Base-by-base conservation (phyloP, 1,284 basidiomycete genomes). In the Rhodofomes roseus region DNA sequence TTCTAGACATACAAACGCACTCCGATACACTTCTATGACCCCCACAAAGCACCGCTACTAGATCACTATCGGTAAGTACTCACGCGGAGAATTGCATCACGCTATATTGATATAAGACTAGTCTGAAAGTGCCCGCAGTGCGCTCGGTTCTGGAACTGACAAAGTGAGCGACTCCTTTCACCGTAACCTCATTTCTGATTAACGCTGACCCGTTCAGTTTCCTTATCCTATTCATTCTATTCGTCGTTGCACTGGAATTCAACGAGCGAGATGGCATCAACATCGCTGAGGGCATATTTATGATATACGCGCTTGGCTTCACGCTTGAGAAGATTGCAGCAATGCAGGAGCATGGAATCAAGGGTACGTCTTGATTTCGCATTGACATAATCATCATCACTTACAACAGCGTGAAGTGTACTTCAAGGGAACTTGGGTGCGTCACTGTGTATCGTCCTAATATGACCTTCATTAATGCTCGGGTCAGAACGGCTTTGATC, bases 11-110 rank as follows among this genome's bases (percentile, higher is more conserved):
- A 97, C 76, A 97, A 97, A 77, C 85, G 89, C 55, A 92, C 86
- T 36, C 94, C 95, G 1, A 85, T 97, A 39, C 92, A 95, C 73
- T 92, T 96, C 68, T 97, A 97, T 73, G 94, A 98, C 70, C 95
- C 95, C 1, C 88, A 93, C 70, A 93, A 87, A 70, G 95, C 95
- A 0, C 94, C 95, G 12, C 73, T 97, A 27, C 82, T 98, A 4
- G 95, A 98, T 70, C 95, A 98, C 73, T 95, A 96, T 68, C 86
- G 93, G 90, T 90, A 60, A 51, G 80, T 48, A 18, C 12, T 7
- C 18, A 11, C 5, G 4, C 6, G 11, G 9, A 2, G 29, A 25
- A 9, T 2, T 48, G 9, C 25, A 3, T 2, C 5, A 22, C 1
- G 22, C 9, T n/a, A 18, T n/a, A 18, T 8, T 48, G 25, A 48